Percentiles rank a stretch among this genome's conserved stretches.
Evolutionary conservation across 169 alveolate species (phyloP).

Genomic region (Eimeria maxima): DNA sequence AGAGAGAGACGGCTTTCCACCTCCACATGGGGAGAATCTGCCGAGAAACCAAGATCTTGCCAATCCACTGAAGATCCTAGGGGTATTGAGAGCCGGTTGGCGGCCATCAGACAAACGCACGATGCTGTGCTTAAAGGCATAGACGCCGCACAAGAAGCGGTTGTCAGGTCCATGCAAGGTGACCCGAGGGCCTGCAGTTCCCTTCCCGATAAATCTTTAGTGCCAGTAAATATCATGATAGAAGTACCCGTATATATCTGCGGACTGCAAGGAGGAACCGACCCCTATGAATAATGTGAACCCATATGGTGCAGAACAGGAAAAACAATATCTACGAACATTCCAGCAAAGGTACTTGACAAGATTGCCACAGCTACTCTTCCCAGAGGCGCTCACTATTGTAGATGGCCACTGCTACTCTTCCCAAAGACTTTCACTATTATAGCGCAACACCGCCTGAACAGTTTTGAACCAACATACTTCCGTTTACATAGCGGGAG

Average conservation of each 20-base stretch:
- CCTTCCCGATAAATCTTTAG: not conserved
- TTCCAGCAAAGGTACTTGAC: slow-evolving; percentile 20
- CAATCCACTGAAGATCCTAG: not conserved
- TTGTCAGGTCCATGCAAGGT: slow-evolving; percentile 70
- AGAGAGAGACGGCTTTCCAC: slow-evolving; percentile 47
- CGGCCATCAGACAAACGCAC: slow-evolving; percentile 69
- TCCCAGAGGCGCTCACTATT: not conserved
- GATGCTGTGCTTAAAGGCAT: slow-evolving; percentile 48
- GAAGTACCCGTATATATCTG: not conserved
- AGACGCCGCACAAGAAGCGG: slow-evolving; percentile 51
- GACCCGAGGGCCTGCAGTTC: slow-evolving; percentile 33
- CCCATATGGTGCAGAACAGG: slow-evolving; percentile 49
- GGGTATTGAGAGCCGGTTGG: slow-evolving; percentile 41
- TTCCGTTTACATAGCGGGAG: not conserved
- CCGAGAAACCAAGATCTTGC: not conserved
- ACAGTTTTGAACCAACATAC: not conserved
- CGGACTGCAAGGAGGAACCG: not conserved
- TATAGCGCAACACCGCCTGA: not conserved
- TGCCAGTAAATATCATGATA: not conserved
- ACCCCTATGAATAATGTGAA: not conserved
- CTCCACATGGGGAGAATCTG: slow-evolving; percentile 49
- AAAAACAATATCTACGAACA: slow-evolving; percentile 40
- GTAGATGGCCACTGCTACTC: not conserved
- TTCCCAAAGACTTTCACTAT: not conserved
- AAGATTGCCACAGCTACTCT: too few relatives aligned